Percentiles rank a stretch among this genome's conserved stretches.
Evolutionary conservation across 1,284 basidiomycete genomes (phyloP).

Genomic region (Melampsora americana): DNA sequence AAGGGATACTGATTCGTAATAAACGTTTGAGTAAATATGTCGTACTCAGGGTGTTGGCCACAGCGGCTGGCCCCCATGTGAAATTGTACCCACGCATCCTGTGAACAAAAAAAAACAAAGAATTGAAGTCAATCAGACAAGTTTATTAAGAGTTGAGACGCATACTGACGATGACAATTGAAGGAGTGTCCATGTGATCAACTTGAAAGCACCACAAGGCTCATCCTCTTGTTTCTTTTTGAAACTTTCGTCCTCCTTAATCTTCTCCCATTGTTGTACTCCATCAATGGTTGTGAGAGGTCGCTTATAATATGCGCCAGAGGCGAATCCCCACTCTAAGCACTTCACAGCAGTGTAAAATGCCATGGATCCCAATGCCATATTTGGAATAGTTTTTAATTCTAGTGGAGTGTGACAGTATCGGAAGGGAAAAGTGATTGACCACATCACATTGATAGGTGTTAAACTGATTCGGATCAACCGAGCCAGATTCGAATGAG

Average conservation of each 20-base stretch:
- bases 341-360: constrained; percentile 3
- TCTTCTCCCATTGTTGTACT: not conserved
- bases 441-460: not conserved
- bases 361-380: not conserved
- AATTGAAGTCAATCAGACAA: not conserved
- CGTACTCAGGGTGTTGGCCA: not conserved
- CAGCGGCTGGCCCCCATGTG: not conserved
- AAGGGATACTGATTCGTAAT: not conserved
- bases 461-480: not conserved
- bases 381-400: not conserved
- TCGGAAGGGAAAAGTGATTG: not conserved
- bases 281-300: constrained; percentile 1
- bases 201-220: not conserved
- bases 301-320: not conserved
- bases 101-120: not conserved
- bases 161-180: constrained; percentile 1
- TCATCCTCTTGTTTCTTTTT: not conserved
- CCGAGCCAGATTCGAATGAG: not conserved
- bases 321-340: constrained; percentile 1
- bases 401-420: not conserved
- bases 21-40: not conserved
- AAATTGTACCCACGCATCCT: constrained; percentile 3
- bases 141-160: no score
- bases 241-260: not conserved
- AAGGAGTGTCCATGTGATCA: constrained; percentile 1